Conservation (phyloP, 129 eudicot genomes). For the Erigeron canadensis region DNA sequence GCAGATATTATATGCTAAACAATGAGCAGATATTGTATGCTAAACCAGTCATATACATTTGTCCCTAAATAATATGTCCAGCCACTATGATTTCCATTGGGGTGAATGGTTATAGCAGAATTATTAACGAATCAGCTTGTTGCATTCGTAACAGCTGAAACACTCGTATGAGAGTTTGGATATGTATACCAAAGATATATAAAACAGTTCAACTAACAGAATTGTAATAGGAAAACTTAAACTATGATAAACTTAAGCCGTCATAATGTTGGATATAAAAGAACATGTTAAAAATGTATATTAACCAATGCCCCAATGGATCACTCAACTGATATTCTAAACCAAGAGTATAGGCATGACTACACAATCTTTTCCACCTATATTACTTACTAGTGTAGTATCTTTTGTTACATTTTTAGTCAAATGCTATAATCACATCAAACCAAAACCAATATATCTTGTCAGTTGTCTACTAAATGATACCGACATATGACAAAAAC, state of each 20-base stretch:
- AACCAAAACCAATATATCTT: not conserved
- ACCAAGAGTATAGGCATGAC: conserved; percentile 1
- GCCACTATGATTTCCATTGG: not conserved
- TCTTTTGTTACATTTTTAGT: not conserved
- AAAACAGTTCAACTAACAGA: too few relatives aligned
- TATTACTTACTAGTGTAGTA: not conserved
- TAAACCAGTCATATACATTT: too few relatives aligned
- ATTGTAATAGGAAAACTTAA: not conserved
- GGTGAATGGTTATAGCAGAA: too few relatives aligned
- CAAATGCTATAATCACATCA: not conserved
- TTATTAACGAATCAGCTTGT: too few relatives aligned
- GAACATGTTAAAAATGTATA: not conserved
- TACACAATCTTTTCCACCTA: conserved; percentile 3
- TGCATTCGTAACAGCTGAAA: too few relatives aligned
- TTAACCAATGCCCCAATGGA: not conserved
- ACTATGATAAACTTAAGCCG: not conserved
- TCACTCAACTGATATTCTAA: not conserved
- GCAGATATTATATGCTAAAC: too few relatives aligned
- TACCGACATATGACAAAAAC: conserved; percentile 2
- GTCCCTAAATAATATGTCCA: too few relatives aligned
- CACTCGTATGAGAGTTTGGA: too few relatives aligned
- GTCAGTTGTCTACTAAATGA: conserved; percentile 1
- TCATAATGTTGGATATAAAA: not conserved
- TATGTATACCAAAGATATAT: too few relatives aligned
- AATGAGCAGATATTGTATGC: too few relatives aligned